A percentile compares a stretch with the other conserved stretches of the same genome.
Conservation (phyloP, 768 basidiomycete species). For the Imleria badia region DNA sequence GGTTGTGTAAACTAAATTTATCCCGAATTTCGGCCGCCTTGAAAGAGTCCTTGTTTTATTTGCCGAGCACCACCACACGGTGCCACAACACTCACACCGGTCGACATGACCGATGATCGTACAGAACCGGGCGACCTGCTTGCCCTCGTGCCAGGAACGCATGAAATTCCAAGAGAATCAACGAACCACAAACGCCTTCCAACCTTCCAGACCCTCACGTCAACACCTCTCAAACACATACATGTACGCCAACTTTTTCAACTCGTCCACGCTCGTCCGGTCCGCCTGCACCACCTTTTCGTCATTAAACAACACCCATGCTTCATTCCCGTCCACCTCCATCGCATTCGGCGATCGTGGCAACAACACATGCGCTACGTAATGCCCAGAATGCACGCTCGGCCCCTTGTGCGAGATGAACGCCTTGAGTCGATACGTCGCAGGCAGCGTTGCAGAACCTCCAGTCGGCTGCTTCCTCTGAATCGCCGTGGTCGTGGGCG, state of each 20-base stretch:
- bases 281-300: constrained; percentile 95
- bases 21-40: no score
- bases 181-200: no score
- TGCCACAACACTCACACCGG: no score
- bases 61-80: no score
- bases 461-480: not conserved
- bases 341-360: constrained; percentile 22
- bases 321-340: constrained; percentile 38
- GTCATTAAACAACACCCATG: constrained; percentile 93
- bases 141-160: no score
- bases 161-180: no score
- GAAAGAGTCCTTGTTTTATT: no score
- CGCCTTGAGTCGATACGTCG: constrained; percentile 77
- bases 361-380: constrained; percentile 75
- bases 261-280: constrained; percentile 69
- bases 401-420: constrained; percentile 98
- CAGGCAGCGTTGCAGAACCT: constrained; percentile 67
- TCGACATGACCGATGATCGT: no score
- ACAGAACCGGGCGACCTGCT: no score
- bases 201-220: no score
- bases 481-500: constrained; percentile 14
- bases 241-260: constrained; percentile 88
- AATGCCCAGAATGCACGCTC: constrained; percentile 92
- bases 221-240: constrained; percentile 75
- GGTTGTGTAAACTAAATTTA: no score